phyloP scores from a whole-genome alignment of 2,329 filamentous ascomycete genomes.

The Trichoderma brevicompactum region DNA sequence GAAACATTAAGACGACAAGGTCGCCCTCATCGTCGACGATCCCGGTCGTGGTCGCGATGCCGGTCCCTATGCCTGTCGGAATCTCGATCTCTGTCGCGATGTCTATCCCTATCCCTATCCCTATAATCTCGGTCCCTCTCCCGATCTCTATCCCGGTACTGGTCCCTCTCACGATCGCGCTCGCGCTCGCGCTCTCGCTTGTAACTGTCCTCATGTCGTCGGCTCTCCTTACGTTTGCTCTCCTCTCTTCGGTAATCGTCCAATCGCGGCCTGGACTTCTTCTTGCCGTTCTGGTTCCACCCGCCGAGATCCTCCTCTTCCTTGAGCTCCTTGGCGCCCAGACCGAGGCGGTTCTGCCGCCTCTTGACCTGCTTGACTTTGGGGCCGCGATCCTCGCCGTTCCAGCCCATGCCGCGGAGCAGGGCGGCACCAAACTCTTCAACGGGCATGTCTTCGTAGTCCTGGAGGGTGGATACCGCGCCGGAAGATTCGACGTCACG shows the following conservation, averaged over 20 bases:
- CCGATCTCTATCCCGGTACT: slow-evolving; percentile 39
- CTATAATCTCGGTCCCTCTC: slow-evolving; percentile 17
- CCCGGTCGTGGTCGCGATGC: slow-evolving; percentile 28
- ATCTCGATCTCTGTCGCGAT: slow-evolving; percentile 31
- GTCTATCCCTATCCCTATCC: slow-evolving; percentile 22
- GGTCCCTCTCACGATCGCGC: slow-evolving; percentile 45
- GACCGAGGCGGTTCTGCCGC: slow-evolving; percentile 80
- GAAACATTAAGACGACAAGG: neutral
- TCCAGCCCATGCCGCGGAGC: slow-evolving; percentile 94
- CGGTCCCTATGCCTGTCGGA: slow-evolving; percentile 22
- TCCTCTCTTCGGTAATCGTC: slow-evolving; percentile 55
- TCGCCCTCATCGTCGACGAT: slow-evolving; percentile 29
- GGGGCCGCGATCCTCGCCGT: slow-evolving; percentile 63
- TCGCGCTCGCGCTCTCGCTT: slow-evolving; percentile 54
- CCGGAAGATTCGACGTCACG: slow-evolving; percentile 74
- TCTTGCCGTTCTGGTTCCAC: slow-evolving; percentile 74
- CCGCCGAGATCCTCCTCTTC: slow-evolving; percentile 73
- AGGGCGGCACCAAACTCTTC: slow-evolving; percentile 93
- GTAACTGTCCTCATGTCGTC: slow-evolving; percentile 51
- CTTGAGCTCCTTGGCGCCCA: slow-evolving; percentile 83
- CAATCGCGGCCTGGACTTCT: slow-evolving; percentile 52
- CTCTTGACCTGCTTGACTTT: slow-evolving; percentile 67
- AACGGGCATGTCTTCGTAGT: slow-evolving; percentile 87
- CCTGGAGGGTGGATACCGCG: slow-evolving; percentile 74
- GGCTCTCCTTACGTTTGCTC: slow-evolving; percentile 50